phyloP scores from a whole-genome alignment of 108 stramenopile species.

The Cylindrotheca closterium region DNA sequence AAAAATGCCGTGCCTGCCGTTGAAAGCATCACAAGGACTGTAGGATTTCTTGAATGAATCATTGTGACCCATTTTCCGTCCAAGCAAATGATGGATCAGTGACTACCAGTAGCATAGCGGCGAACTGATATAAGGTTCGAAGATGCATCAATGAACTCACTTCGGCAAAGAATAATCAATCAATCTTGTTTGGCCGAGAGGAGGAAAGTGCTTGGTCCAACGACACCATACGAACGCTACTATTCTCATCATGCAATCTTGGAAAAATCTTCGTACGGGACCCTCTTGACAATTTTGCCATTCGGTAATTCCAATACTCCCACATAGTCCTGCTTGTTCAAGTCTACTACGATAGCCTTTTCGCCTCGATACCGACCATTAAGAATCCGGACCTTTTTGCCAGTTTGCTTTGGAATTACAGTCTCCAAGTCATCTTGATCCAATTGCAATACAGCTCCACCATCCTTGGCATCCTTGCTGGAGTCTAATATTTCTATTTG shows the following conservation, averaged over 20 bases:
- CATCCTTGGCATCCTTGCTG: conserved; percentile 27
- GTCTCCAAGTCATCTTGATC: conserved; percentile 91
- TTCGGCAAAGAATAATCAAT: too few species aligned
- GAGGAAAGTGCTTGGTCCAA: too few species aligned
- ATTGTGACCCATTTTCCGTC: too few species aligned
- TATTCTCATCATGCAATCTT: conserved; percentile 33
- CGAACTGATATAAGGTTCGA: too few species aligned
- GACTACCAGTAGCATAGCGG: too few species aligned
- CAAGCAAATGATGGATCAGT: too few species aligned
- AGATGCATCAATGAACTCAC: too few species aligned
- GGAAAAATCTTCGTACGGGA: conserved; percentile 45
- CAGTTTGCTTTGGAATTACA: conserved; percentile 67
- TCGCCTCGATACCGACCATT: conserved; percentile 68
- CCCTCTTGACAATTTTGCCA: conserved; percentile 19
- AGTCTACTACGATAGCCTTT: conserved; percentile 49
- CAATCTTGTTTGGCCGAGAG: too few species aligned
- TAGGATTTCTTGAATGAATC: too few species aligned
- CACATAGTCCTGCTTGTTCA: conserved; percentile 53
- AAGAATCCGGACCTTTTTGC: conserved; percentile 68
- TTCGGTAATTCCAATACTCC: conserved; percentile 44
- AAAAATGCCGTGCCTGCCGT: too few species aligned
- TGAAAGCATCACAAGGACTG: too few species aligned
- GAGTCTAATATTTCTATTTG: conserved; percentile 66
- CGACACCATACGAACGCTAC: too few species aligned
- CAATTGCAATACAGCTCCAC: conserved; percentile 56